phyloP scores from a whole-genome alignment of 352 stramenopile species.

The Elongisporangium undulatum region DNA sequence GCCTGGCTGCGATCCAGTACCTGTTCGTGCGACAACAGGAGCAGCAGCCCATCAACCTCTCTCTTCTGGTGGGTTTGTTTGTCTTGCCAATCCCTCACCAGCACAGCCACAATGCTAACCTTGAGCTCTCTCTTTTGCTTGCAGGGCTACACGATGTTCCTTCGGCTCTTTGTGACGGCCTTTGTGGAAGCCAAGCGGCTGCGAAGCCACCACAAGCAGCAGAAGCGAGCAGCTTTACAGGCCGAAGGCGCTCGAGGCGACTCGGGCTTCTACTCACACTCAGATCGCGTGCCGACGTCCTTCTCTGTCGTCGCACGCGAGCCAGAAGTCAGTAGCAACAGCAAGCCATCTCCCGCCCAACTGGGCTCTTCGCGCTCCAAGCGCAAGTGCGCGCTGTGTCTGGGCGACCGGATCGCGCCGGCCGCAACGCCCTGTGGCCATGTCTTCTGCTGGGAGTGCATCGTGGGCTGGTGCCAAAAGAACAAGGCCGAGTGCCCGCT shows the following conservation, averaged over 20 bases:
- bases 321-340: neutral
- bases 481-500: conserved; percentile 90
- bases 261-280: conserved; percentile 9
- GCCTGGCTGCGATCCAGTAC: conserved; percentile 65
- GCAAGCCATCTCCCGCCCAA: neutral
- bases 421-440: conserved; percentile 86
- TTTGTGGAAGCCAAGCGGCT: conserved; percentile 50
- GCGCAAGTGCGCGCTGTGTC: conserved; percentile 86
- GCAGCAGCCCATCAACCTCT: conserved; percentile 52
- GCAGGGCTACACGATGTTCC: conserved; percentile 74
- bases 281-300: conserved; percentile 35
- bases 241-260: conserved; percentile 10
- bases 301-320: conserved; percentile 8
- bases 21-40: conserved; percentile 71
- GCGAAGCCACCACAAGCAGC: conserved; percentile 38
- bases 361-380: conserved; percentile 10
- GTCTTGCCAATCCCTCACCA: neutral
- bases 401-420: conserved; percentile 67
- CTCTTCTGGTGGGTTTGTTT: conserved; percentile 35
- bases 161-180: conserved; percentile 51
- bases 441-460: conserved; percentile 92
- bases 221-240: conserved; percentile 24
- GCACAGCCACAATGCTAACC: conserved; percentile 1
- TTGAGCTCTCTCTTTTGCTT: neutral
- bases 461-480: conserved; percentile 91